Conservation (phyloP, 2,329 filamentous ascomycete genomes). For the Epichloe uncinata region DNA sequence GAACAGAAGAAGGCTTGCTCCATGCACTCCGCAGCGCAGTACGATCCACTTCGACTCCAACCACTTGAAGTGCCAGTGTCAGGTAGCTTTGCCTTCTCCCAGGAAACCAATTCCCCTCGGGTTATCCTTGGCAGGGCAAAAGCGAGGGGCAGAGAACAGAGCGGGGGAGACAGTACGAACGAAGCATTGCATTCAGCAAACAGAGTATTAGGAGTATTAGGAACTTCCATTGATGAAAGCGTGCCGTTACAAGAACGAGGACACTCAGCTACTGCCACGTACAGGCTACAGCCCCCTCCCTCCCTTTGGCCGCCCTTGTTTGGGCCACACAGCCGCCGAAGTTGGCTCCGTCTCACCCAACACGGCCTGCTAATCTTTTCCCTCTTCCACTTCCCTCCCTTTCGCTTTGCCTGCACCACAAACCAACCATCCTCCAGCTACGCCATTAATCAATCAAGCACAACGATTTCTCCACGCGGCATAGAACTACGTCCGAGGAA, state of each 20-base stretch:
- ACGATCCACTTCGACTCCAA: background rate
- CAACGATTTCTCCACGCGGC: background rate
- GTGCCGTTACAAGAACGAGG: background rate
- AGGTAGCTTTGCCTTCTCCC: background rate
- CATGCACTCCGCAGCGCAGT: too few relatives aligned
- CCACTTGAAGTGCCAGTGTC: background rate
- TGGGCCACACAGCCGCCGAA: slow-evolving; percentile 4
- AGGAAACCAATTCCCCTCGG: background rate
- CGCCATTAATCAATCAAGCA: background rate
- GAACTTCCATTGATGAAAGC: too few relatives aligned
- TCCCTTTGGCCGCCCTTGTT: background rate
- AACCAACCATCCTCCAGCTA: background rate
- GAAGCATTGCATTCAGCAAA: background rate
- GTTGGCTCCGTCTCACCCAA: slow-evolving; percentile 4
- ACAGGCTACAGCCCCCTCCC: background rate
- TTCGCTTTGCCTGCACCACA: background rate
- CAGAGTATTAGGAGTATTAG: too few relatives aligned
- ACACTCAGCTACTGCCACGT: background rate
- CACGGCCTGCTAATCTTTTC: background rate
- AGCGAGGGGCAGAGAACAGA: background rate
- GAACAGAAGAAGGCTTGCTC: too few relatives aligned
- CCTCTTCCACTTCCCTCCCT: slow-evolving; percentile 1
- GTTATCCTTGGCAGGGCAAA: background rate
- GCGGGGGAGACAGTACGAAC: background rate
- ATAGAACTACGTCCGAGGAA: background rate